Conservation (phyloP, 2,329 filamentous ascomycete species). For the Trichoderma citrinoviride region DNA sequence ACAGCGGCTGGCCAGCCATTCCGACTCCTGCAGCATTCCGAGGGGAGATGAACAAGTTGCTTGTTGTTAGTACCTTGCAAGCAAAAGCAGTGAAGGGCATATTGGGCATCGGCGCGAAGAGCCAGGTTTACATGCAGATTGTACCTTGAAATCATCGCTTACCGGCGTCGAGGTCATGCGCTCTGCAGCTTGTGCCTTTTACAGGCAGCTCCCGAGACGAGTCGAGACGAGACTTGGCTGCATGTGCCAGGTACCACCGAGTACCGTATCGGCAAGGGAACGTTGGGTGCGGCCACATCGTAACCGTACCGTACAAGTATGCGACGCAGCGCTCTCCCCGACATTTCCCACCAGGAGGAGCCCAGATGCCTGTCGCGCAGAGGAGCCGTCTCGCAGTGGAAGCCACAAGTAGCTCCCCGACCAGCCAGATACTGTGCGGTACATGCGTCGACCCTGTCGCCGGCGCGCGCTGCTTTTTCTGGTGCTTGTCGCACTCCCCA, state of each 20-base stretch:
- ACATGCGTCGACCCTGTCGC: constrained; percentile 10
- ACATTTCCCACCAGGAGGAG: background rate
- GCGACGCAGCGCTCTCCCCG: no score
- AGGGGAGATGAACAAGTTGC: background rate
- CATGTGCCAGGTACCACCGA: background rate
- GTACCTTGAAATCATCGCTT: background rate
- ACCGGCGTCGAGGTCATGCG: background rate
- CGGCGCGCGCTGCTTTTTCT: background rate
- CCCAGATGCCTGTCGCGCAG: constrained; percentile 5
- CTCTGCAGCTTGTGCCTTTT: background rate
- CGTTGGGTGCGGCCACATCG: no score
- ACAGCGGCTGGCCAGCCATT: background rate
- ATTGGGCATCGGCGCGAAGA: background rate
- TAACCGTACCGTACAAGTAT: no score
- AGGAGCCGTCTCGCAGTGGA: background rate
- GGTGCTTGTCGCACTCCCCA: constrained; percentile 4
- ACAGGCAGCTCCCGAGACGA: background rate
- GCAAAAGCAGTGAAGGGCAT: no score
- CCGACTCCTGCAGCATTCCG: constrained; percentile 17
- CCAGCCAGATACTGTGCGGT: constrained; percentile 1
- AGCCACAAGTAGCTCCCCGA: background rate
- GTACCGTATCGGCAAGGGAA: no score
- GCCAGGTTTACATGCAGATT: background rate
- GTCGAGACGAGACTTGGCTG: background rate
- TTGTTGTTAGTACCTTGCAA: background rate